Conservation (phyloP, 495 filamentous ascomycete genomes). For the Aspergillus nanangensis region DNA sequence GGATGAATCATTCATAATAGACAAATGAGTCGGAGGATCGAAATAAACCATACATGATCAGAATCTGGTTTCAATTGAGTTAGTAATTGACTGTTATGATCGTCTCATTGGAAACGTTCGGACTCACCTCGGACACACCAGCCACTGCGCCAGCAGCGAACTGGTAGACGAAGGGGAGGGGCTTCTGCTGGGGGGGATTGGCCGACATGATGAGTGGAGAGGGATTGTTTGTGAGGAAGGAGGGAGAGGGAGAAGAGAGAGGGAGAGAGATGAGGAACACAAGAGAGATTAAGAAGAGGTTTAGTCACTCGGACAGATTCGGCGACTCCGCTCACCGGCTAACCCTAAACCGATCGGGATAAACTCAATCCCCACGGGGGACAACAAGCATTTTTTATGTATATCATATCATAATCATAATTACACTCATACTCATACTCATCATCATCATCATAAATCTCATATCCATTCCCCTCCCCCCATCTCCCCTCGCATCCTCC, state of each 20-base stretch:
- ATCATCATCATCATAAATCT: not conserved
- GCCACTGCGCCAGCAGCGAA: constrained; percentile 86
- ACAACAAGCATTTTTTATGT: not conserved
- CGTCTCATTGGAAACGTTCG: too few species aligned
- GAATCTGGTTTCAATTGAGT: constrained; percentile 56
- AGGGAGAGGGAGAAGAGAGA: constrained; percentile 9
- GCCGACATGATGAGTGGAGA: constrained; percentile 62
- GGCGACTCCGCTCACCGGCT: not conserved
- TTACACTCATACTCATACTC: not conserved
- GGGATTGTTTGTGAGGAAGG: not conserved
- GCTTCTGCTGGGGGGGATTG: constrained; percentile 52
- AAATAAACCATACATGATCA: constrained; percentile 86
- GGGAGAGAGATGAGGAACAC: constrained; percentile 7
- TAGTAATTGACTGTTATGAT: constrained; percentile 29
- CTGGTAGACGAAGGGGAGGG: constrained; percentile 80
- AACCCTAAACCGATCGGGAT: constrained; percentile 4
- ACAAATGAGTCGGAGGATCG: too few species aligned
- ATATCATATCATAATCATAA: not conserved
- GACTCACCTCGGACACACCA: constrained; percentile 83
- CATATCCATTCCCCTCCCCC: constrained; percentile 8
- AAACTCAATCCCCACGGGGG: constrained; percentile 7
- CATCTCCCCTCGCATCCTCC: constrained; percentile 35
- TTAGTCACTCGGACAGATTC: constrained; percentile 7
- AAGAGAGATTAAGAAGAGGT: constrained; percentile 7
- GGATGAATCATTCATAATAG: too few species aligned